Base-by-base conservation (phyloP, 2,329 filamentous ascomycete genomes). In the Penicillium palitans region DNA sequence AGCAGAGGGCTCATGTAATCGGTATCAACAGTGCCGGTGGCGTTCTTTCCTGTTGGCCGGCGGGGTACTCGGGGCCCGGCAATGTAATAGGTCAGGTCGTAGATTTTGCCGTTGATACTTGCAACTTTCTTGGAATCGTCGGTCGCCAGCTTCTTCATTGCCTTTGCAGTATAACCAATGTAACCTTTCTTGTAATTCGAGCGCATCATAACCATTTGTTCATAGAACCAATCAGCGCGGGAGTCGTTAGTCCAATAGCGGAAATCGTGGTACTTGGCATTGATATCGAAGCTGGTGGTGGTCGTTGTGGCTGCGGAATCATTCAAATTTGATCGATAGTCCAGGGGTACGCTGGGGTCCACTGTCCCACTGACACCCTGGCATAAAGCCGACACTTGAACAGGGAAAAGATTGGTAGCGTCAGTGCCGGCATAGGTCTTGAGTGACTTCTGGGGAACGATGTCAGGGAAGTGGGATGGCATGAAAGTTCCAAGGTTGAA, bases 311-410 rank as follows among this genome's bases (percentile, higher is more conserved):
- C 83, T 19, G 88, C 88, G 15, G 86, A 85, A 55, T 88, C 81
- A 74, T 99, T 99, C 61, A 65, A 24, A 42, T 85, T 86, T 39
- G 82, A 85, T 63, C 87, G 87, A 77, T 93, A 98, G 74, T 93
- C 89, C 29, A 99, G 83, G 47, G 89, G 88, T n/a, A 99, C 90
- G 42, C 86, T 83, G 4, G 84, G 83, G 69, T 91, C 83, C 48
- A 89, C 79, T 1, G 69, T 71, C 24, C 89, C 90, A 63, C 87
- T 81, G 33, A 84, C 85, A 58, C 93, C 95, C 59, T 89, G 84
- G 75, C 95, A 99, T 39, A 99, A 83, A 44, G 93, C 92, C 5
- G 89, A 96, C 17, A 99, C 93, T 73, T 99, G 95, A 0, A 99
- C 83, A 0, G 96, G 95, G 78, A 99, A 99, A 12, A 99, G 82